Evolutionary conservation across 257 asterid species (phyloP), one percentile per base, ranked within the genome.

Genomic region (Solanum ossicruentum): DNA sequence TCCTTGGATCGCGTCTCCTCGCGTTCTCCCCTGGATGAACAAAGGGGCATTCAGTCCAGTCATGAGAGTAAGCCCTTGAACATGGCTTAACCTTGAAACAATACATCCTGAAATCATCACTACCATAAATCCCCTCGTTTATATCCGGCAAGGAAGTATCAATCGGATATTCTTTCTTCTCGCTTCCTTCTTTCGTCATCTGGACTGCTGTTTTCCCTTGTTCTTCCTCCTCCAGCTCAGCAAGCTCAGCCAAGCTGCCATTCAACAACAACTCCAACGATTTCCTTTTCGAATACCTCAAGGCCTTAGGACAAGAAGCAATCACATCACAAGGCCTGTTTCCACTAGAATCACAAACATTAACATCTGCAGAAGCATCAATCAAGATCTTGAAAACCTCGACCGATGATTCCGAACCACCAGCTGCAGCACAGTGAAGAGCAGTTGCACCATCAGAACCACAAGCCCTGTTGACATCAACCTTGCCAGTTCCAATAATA

Each of bases 371-470:
- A 0, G 89, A 83, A 58, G 93, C 93, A 4, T 84, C 87, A 56
- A 94, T 73, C 91, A 95, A 83, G 87, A 94, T 87, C 88, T 88
- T 86, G 54, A 91, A 92, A 41, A 83, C 91, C 87, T 95, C 95
- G 0, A 92, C 86, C 0, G 96, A 89, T 1, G 89, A 73, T 86
- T 88, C 89, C 2, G 92, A 89, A 6, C 96, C 98, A 32, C 97
- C 97, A 11, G 97, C 93, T 0, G 93, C 93, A 6, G 96, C 97
- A 82, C 99, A 95, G 86, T 95, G 99, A 28, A 95, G 97, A 13
- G 98, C 90, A 20, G 99, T 95, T 51, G 92, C 95, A 6, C 97
- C 92, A 82, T 95, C 99, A 0, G 92, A 91, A 61, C 96, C 97
- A 63, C 93, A 89, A 1, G 98, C 93, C 79, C 88, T 84, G 72